Percentiles rank a stretch among this genome's conserved stretches.
Conservation (phyloP, 768 basidiomycete genomes). For the Psilocybe subaeruginosa region DNA sequence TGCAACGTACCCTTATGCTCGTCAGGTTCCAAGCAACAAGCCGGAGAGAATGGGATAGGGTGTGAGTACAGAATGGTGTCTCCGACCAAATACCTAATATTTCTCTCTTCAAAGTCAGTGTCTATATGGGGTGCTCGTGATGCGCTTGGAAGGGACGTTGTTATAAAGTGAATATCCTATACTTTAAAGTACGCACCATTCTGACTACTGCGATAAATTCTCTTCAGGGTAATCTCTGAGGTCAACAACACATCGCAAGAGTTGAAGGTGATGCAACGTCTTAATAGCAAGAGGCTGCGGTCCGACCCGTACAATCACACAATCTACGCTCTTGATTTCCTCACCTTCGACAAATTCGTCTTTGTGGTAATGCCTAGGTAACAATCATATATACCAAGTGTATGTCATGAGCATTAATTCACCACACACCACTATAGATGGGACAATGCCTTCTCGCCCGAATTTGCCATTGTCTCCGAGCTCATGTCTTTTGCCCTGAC, state of each 20-base stretch:
- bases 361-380: constrained; percentile 25
- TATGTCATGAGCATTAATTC: background rate
- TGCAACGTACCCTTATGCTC: constrained; percentile 8
- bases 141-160: constrained; percentile 7
- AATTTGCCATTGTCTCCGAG: constrained; percentile 6
- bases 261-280: constrained; percentile 11
- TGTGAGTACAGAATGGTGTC: no score
- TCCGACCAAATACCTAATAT: no score
- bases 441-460: background rate
- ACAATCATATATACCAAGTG: background rate
- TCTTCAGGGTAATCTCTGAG: constrained; percentile 9
- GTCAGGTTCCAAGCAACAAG: background rate
- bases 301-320: constrained; percentile 20
- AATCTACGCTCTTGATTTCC: constrained; percentile 16
- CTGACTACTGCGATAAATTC: background rate
- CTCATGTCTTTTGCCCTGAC: constrained; percentile 2
- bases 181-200: background rate
- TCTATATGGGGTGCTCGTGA: constrained; percentile 12
- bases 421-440: background rate
- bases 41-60: background rate
- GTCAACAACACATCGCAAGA: constrained; percentile 11
- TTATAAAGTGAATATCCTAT: constrained; percentile 8
- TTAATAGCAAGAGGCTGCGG: constrained; percentile 14
- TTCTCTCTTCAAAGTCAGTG: background rate
- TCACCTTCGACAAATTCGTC: constrained; percentile 12